Evolutionary conservation across 2,329 filamentous ascomycete species (phyloP).

Genomic region (Monilinia fructicola): DNA sequence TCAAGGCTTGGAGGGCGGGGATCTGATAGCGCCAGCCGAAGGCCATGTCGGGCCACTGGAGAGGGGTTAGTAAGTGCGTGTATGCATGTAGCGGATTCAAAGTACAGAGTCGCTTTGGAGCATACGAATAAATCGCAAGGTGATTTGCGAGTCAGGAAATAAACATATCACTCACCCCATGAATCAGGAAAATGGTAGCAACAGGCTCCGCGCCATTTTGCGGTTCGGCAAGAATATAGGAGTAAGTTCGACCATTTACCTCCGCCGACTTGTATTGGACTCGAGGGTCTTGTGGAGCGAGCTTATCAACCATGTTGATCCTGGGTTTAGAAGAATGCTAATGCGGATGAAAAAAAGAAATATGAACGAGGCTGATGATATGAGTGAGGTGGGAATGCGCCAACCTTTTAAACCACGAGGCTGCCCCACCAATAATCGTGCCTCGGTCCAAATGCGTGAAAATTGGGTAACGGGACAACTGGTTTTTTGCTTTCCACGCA

Average conservation of each 20-base stretch:
- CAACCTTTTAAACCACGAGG: constrained; percentile 4
- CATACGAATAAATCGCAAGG: neutral
- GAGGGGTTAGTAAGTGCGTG: neutral
- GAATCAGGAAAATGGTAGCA: constrained; percentile 51
- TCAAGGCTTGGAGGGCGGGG: constrained; percentile 68
- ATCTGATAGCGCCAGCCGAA: constrained; percentile 91
- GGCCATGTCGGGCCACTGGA: constrained; percentile 70
- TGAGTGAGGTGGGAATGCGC: neutral
- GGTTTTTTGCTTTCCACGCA: neutral
- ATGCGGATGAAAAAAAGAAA: too few species aligned
- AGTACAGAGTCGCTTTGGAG: neutral
- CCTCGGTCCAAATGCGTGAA: neutral
- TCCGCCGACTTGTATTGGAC: constrained; percentile 61
- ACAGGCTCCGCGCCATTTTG: constrained; percentile 49
- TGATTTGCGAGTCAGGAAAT: neutral
- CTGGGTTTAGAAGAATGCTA: neutral
- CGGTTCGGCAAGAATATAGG: constrained; percentile 51
- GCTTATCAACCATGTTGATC: constrained; percentile 53
- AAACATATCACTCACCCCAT: constrained; percentile 48
- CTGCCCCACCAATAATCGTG: neutral
- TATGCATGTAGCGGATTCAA: neutral
- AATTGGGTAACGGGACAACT: neutral
- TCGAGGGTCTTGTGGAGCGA: constrained; percentile 64
- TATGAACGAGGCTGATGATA: constrained; percentile 1
- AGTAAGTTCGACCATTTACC: constrained; percentile 70